phyloP scores from a whole-genome alignment of 148 eudicot genomes.

The Amaranthus cruentus region DNA sequence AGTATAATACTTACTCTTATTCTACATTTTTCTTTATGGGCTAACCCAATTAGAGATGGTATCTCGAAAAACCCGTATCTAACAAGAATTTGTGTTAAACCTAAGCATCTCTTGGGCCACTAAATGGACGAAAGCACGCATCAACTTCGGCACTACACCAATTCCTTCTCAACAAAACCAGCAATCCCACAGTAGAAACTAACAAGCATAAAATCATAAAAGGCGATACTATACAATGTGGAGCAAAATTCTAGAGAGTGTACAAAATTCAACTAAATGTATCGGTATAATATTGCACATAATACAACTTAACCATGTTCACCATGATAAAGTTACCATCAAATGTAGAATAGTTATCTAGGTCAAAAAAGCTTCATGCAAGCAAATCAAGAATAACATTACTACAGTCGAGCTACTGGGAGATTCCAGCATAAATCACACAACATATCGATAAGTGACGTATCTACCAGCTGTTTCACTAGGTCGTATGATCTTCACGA shows the following conservation, averaged over 20 bases:
- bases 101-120: too few relatives aligned
- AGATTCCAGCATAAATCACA: slow-evolving; percentile 17
- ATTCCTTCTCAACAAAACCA: too few relatives aligned
- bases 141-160: not conserved
- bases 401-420: not conserved
- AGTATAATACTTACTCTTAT: too few relatives aligned
- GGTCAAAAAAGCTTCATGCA: not conserved
- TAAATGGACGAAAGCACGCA: too few relatives aligned
- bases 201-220: too few relatives aligned
- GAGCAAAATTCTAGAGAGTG: not conserved
- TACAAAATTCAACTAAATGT: not conserved
- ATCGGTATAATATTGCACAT: not conserved
- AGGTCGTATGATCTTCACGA: slow-evolving; percentile 80
- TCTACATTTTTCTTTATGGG: too few relatives aligned
- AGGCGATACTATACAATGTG: too few relatives aligned
- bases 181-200: too few relatives aligned
- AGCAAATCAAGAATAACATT: not conserved
- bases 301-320: not conserved
- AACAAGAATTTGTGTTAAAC: too few relatives aligned
- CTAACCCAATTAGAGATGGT: too few relatives aligned
- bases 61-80: too few relatives aligned
- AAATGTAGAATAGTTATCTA: not conserved
- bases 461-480: slow-evolving; percentile 47
- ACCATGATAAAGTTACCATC: not conserved
- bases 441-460: slow-evolving; percentile 41